Base-by-base conservation (phyloP, 2,329 filamentous ascomycete genomes). In the Alternaria brassicae region DNA sequence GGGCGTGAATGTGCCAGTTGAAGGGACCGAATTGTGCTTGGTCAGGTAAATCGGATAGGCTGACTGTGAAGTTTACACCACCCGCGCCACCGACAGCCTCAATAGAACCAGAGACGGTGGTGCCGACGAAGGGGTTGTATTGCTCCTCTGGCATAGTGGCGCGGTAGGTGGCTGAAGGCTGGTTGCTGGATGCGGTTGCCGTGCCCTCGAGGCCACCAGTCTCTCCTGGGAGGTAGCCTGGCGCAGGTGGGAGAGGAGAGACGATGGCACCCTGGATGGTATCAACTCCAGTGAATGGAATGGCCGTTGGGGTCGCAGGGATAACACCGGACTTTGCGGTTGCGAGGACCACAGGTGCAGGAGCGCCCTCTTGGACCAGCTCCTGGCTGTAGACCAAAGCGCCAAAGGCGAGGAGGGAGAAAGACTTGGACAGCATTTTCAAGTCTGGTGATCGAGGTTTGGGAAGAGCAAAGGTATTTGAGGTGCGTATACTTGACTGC, bases 1-100 rank as follows among this genome's bases (percentile, higher is more conserved):
- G 62, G 17, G 75, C 63, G 68, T 81, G 77, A 60, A 81, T 76
- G 65, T 80, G 75, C 68, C 79, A 81, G 21, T 55, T 52, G 47
- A 70, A 72, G 5, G 67, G 69, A 3, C 68, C 66, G 42, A 62
- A 70, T 9, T 51, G 27, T 4, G 65, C 56, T 37, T 67, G 65
- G 3, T 59, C 36, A 15, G 80, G 80, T 5, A 82, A 70, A 40
- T 75, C 74, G 47, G 69, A 69, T 49, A 82, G 60, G 59, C 71
- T 72, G 56, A 81, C 66, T 32, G 73, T 72, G 56, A 82, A 77
- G 34, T 71, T 67, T 12, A 78, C 75, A 32, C 76, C 79, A 15
- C 69, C 49, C 4, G 73, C 57, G 5, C 63, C 63, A 8, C 73
- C 72, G 19, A 71, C 69, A 40, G 75, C 72, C 27, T 70, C 56